Conservation (phyloP, 1,284 basidiomycete species). For the Ceratobasidium sp. region DNA sequence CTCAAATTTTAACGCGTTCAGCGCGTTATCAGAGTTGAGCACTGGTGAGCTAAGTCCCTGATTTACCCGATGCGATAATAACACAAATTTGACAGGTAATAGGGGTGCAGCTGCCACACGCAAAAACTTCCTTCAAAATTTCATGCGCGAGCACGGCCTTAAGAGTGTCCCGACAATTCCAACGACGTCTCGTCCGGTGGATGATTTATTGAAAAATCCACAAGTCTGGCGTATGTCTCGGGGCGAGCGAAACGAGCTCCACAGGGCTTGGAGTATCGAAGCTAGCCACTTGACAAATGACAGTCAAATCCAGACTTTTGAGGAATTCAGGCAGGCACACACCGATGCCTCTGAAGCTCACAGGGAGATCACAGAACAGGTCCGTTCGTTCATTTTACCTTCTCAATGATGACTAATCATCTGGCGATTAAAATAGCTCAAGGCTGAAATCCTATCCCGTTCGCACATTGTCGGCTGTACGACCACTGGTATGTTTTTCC, state of each 20-base stretch:
- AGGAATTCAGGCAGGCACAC: slow-evolving; percentile 51
- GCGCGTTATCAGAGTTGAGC: too few relatives aligned
- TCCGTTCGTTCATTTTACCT: too few relatives aligned
- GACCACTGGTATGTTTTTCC: slow-evolving; percentile 45
- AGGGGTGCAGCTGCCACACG: too few relatives aligned
- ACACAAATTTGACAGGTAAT: too few relatives aligned
- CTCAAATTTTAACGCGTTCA: too few relatives aligned
- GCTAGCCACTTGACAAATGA: slow-evolving; percentile 46
- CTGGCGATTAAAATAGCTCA: slow-evolving; percentile 12
- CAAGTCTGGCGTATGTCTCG: slow-evolving; percentile 42
- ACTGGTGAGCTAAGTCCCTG: too few relatives aligned
- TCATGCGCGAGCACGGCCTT: background rate
- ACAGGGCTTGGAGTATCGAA: slow-evolving; percentile 36
- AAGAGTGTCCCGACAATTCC: slow-evolving; percentile 7
- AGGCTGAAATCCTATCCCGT: slow-evolving; percentile 37
- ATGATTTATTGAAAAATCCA: slow-evolving; percentile 2
- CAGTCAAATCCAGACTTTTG: slow-evolving; percentile 52
- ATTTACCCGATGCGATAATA: too few relatives aligned
- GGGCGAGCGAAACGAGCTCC: slow-evolving; percentile 29
- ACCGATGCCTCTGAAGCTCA: slow-evolving; percentile 46
- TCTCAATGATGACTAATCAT: too few relatives aligned
- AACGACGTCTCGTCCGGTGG: slow-evolving; percentile 17
- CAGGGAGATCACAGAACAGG: slow-evolving; percentile 53
- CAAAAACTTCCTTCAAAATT: background rate
- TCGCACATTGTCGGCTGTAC: slow-evolving; percentile 47